Percentiles rank a stretch among this genome's conserved stretches.
Conservation (phyloP, 2,329 filamentous ascomycete genomes). For the Beauveria brongniartii region DNA sequence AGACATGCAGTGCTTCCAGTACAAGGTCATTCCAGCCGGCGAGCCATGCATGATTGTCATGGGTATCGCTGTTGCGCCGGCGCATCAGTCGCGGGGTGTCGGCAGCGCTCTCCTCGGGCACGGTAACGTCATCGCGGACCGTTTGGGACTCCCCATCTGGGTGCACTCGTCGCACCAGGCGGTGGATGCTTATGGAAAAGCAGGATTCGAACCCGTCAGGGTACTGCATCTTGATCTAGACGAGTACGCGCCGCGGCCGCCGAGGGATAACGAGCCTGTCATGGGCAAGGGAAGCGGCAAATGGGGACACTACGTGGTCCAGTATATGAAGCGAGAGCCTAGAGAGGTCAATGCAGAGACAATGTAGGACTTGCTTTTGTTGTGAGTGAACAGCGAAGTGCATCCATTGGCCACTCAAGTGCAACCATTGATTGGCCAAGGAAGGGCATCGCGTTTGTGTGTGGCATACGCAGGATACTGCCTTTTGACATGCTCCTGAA, state of each 20-base stretch:
- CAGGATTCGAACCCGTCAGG: constrained; percentile 8
- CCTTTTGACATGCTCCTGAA: too few species aligned
- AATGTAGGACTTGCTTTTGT: neutral
- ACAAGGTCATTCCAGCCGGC: constrained; percentile 7
- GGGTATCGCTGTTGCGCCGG: constrained; percentile 9
- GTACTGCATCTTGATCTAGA: constrained; percentile 11
- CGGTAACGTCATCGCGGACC: constrained; percentile 11
- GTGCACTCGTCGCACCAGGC: constrained; percentile 14
- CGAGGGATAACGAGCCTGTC: constrained; percentile 9
- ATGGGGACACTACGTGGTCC: constrained; percentile 12
- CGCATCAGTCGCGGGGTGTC: constrained; percentile 10
- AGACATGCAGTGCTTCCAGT: constrained; percentile 11
- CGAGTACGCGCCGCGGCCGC: constrained; percentile 12
- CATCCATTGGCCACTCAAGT: too few species aligned
- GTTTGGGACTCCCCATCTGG: constrained; percentile 4
- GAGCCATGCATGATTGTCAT: constrained; percentile 12
- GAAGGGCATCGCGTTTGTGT: too few species aligned
- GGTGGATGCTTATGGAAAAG: constrained; percentile 10
- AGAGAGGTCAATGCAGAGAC: neutral
- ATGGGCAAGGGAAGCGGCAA: constrained; percentile 11
- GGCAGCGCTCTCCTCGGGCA: constrained; percentile 9
- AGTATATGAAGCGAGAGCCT: constrained; percentile 9
- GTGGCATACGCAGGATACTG: too few species aligned
- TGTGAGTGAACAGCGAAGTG: too few species aligned
- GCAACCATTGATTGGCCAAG: too few species aligned